phyloP scores from a whole-genome alignment of 2,329 filamentous ascomycete genomes.

The Elsinoe batatas region DNA sequence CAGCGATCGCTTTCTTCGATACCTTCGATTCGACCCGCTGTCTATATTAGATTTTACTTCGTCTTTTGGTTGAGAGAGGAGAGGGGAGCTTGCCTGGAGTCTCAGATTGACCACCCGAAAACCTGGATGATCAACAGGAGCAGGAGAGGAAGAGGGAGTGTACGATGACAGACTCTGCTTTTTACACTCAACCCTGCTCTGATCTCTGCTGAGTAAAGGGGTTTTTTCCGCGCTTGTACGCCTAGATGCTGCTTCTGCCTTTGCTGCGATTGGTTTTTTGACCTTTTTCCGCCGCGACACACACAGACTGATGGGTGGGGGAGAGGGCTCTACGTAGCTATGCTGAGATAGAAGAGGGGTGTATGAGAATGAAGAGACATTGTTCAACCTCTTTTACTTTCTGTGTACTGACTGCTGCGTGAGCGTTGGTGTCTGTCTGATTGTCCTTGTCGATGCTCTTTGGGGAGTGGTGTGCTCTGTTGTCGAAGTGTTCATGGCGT shows the following conservation, averaged over 20 bases:
- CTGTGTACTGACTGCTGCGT: background rate
- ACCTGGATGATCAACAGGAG: background rate
- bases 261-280: background rate
- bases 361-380: constrained; percentile 1
- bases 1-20: background rate
- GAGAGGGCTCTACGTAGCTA: constrained; percentile 5
- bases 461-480: no score
- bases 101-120: background rate
- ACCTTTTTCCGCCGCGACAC: no score
- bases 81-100: no score
- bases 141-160: background rate
- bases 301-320: background rate
- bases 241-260: background rate
- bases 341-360: background rate
- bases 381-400: background rate
- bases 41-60: constrained; percentile 1
- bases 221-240: background rate
- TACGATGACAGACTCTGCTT: background rate
- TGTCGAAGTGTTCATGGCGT: no score
- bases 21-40: background rate
- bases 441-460: background rate
- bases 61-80: background rate
- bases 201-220: no score
- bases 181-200: no score
- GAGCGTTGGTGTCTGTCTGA: background rate